A percentile compares a stretch with the other conserved stretches of the same genome.
Conservation (phyloP, 257 asterid genomes). For the Lithospermum erythrorhizon region DNA sequence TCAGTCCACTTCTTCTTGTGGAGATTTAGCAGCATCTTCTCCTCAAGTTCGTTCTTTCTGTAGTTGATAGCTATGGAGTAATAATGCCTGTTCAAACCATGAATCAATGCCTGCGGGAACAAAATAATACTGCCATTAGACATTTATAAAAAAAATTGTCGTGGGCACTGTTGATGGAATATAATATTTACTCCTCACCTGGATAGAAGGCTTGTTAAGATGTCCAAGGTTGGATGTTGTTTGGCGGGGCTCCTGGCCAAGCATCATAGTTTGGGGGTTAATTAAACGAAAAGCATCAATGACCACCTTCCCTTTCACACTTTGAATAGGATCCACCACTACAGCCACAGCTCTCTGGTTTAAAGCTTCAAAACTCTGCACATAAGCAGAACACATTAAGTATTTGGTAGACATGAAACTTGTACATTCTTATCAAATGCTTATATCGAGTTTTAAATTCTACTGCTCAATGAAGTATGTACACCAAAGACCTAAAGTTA, state of each 20-base stretch:
- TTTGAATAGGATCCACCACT: slow-evolving; percentile 97
- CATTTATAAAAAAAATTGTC: background rate
- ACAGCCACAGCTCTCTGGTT: slow-evolving; percentile 97
- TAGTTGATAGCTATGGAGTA: slow-evolving; percentile 94
- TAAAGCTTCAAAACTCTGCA: slow-evolving; percentile 96
- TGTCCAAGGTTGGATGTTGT: slow-evolving; percentile 97
- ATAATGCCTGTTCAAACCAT: slow-evolving; percentile 92
- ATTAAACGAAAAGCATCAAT: slow-evolving; percentile 95
- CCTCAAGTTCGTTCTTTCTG: slow-evolving; percentile 96
- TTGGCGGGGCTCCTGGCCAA: slow-evolving; percentile 98
- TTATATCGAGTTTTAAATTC: no score
- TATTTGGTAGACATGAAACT: no score
- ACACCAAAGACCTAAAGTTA: no score
- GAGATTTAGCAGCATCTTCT: slow-evolving; percentile 91
- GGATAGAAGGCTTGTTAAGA: slow-evolving; percentile 96
- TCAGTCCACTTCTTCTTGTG: slow-evolving; percentile 97
- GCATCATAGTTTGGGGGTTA: slow-evolving; percentile 99
- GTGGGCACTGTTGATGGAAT: background rate
- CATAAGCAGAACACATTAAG: slow-evolving; percentile 5
- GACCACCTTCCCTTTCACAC: slow-evolving; percentile 98
- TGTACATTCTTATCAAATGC: no score
- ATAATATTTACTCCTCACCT: slow-evolving; percentile 26
- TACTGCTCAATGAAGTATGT: no score
- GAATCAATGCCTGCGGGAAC: slow-evolving; percentile 77
- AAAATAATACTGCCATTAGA: slow-evolving; percentile 1